Conservation (phyloP, 2,329 filamentous ascomycete species). For the Metarhizium album region DNA sequence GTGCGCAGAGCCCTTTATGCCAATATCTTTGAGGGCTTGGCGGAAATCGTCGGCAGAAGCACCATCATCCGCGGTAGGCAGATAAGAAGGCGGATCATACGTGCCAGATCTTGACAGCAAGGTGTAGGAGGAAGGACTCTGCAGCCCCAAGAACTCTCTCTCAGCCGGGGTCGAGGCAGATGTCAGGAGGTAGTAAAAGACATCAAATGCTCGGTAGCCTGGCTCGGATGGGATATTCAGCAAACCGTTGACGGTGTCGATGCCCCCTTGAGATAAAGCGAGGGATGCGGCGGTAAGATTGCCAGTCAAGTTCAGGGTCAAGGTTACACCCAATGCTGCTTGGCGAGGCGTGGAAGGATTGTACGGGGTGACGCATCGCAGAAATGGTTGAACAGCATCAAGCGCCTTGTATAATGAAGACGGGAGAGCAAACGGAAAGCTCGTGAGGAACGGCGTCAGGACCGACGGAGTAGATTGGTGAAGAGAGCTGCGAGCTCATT, state of each 20-base stretch:
- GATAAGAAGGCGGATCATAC: slow-evolving; percentile 74
- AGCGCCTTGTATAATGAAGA: slow-evolving; percentile 66
- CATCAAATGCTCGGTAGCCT: slow-evolving; percentile 89
- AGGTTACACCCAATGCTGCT: slow-evolving; percentile 66
- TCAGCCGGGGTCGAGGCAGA: slow-evolving; percentile 84
- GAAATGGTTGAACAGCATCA: slow-evolving; percentile 73
- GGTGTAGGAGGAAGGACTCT: slow-evolving; percentile 64
- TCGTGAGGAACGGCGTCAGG: slow-evolving; percentile 67
- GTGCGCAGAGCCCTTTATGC: slow-evolving; percentile 78
- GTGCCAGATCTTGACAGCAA: slow-evolving; percentile 76
- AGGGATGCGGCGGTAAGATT: slow-evolving; percentile 66
- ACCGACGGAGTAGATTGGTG: slow-evolving; percentile 83
- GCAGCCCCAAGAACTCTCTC: slow-evolving; percentile 75
- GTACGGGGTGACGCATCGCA: slow-evolving; percentile 75
- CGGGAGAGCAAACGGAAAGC: slow-evolving; percentile 71
- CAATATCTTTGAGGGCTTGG: slow-evolving; percentile 75
- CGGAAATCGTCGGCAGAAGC: slow-evolving; percentile 92
- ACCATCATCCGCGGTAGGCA: slow-evolving; percentile 85
- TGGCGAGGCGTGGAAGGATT: slow-evolving; percentile 80
- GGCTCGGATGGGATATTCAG: slow-evolving; percentile 67
- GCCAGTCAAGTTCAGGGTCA: slow-evolving; percentile 73
- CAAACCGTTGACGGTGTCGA: slow-evolving; percentile 73
- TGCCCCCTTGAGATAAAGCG: slow-evolving; percentile 74
- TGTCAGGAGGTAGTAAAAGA: slow-evolving; percentile 93
- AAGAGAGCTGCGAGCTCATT: slow-evolving; percentile 53